Percentiles rank a stretch among this genome's conserved stretches.
These are phyloP conservation scores for Tylopilus vinaceipallidus DNA, from an alignment of 768 basidiomycete genomes.

Conservation along the genomic window DNA sequence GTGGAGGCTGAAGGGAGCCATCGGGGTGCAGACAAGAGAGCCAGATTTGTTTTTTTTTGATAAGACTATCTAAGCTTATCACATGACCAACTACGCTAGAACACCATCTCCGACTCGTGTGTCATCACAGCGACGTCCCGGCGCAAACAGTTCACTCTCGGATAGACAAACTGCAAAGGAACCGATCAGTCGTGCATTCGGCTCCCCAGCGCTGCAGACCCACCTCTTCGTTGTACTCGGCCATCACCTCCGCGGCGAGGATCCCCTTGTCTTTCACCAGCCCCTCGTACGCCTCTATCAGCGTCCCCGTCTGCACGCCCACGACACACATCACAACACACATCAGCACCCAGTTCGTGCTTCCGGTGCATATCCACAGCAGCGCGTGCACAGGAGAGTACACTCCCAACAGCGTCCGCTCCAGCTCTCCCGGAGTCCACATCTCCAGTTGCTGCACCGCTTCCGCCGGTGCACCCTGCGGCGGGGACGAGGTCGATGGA, in stretches of 20 bases:
- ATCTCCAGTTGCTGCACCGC: slow-evolving; percentile 75
- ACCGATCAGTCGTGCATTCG: background rate
- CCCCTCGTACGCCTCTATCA: slow-evolving; percentile 46
- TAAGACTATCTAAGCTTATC: slow-evolving; percentile 13
- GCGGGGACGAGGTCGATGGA: slow-evolving; percentile 33
- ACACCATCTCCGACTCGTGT: slow-evolving; percentile 69
- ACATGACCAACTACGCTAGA: slow-evolving; percentile 11
- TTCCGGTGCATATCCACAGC: slow-evolving; percentile 68
- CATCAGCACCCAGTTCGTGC: slow-evolving; percentile 77
- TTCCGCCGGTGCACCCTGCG: slow-evolving; percentile 39
- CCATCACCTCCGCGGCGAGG: slow-evolving; percentile 76
- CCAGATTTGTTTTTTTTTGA: too few relatives aligned
- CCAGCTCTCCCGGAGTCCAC: slow-evolving; percentile 75
- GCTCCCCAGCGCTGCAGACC: slow-evolving; percentile 26
- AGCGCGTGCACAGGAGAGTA: slow-evolving; percentile 79
- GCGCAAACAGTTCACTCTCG: slow-evolving; percentile 73
- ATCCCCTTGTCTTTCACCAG: slow-evolving; percentile 74
- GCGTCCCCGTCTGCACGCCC: slow-evolving; percentile 55
- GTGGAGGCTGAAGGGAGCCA: slow-evolving; percentile 66
- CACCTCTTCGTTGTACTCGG: slow-evolving; percentile 81
- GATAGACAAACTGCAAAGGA: slow-evolving; percentile 70
- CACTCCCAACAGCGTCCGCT: slow-evolving; percentile 64
- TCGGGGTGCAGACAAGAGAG: too few relatives aligned
- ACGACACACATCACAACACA: slow-evolving; percentile 64
- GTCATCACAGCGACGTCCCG: slow-evolving; percentile 84